Base-by-base conservation (phyloP, 73 alveolate genomes). In the Symbiodinium pilosum region DNA sequence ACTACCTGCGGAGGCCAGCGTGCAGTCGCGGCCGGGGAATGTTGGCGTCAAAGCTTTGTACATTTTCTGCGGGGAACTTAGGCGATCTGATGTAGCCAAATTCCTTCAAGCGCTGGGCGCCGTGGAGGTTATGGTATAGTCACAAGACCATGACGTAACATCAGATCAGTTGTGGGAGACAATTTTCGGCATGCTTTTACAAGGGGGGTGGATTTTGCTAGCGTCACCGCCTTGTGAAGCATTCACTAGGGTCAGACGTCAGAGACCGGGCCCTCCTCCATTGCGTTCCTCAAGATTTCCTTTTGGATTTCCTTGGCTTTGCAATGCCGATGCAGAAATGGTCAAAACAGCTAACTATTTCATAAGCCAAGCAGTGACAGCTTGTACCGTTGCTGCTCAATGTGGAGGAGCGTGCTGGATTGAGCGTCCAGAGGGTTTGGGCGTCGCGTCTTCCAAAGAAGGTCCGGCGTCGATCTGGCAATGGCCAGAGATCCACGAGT, bases 351-450 rank as follows among this genome's bases (percentile, higher is more conserved):
- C 44, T 0, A 77, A 77, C 32, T 2, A 34, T n/a, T n/a, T n/a
- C n/a, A n/a, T 84, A 6, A 14, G 9, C 32, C 43, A 41, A 41
- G 28, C 71, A 21, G 0, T 84, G 26, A 40, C 2, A 43, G 69
- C 92, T 0, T 84, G 92, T 42, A n/a, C n/a, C n/a, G n/a, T n/a
- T n/a, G n/a, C n/a, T n/a, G n/a, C n/a, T n/a, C 73, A 42, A 4
- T 3, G 1, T 42, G 68, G 43, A 14, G 56, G n/a, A 4, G n/a
- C 2, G 43, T 41, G 4, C 7, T 84, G 39, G 41, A 40, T 84
- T 8, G 92, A 41, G 30, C 92, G 42, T 21, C 92, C 92, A 12
- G 92, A 84, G 24, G 92, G 42, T 26, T 42, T 84, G 39, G 92
- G 92, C 71, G 43, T 0, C 1, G 64, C 51, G 1, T 28, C 69